Conservation (phyloP, 805 yeast species). For the Yamadazyma insecticola region DNA sequence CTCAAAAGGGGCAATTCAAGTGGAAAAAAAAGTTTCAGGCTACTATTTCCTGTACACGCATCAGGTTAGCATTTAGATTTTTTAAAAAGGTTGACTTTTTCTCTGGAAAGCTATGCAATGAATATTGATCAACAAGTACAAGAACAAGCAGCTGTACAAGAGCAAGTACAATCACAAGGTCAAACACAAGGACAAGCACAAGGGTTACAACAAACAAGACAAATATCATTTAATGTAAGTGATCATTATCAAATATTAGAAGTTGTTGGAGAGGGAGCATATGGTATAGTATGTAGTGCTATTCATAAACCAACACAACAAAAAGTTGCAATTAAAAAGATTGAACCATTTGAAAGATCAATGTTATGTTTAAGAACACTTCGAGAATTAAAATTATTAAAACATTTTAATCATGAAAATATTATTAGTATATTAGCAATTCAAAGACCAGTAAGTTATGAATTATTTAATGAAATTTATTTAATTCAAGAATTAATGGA, state of each 20-base stretch:
- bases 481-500: constrained; percentile 86
- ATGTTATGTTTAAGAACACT: constrained; percentile 86
- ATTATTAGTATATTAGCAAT: constrained; percentile 86
- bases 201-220: constrained; percentile 14
- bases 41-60: no score
- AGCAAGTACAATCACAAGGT: constrained; percentile 2
- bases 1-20: no score
- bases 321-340: constrained; percentile 92
- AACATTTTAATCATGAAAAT: constrained; percentile 91
- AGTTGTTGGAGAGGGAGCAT: constrained; percentile 93
- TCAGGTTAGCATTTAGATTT: no score
- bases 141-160: constrained; percentile 2
- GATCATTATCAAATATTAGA: constrained; percentile 82
- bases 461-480: constrained; percentile 80
- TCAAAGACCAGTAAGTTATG: constrained; percentile 75
- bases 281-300: constrained; percentile 91
- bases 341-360: constrained; percentile 85
- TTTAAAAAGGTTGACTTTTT: no score
- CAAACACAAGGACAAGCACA: constrained; percentile 2
- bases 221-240: constrained; percentile 72
- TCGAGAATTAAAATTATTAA: constrained; percentile 81
- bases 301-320: constrained; percentile 80
- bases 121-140: constrained; percentile 1
- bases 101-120: no score
- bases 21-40: no score